Evolutionary conservation across 2,329 filamentous ascomycete genomes (phyloP), one percentile per base, ranked within the genome.

Genomic region (Phyllosticta citrichinensis): DNA sequence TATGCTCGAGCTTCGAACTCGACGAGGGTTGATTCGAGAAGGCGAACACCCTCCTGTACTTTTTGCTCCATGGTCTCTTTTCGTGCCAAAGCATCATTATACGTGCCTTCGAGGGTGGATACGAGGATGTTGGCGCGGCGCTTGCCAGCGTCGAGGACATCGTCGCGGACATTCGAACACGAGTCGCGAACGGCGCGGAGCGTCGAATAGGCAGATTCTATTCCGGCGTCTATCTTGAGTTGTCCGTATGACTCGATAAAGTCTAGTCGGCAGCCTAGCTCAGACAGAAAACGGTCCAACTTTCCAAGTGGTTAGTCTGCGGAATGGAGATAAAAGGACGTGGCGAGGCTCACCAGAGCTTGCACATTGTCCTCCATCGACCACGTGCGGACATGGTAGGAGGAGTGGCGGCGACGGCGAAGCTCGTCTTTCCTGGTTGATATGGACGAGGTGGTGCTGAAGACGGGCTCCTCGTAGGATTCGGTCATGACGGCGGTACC

Each of bases 51-150:
- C 40, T 93, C 87, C 63, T 89, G 84, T 2, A 93, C 91, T 77
- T 97, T 97, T 68, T 96, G 91, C 69, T 94, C 91, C 67, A 97
- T 76, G 0, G 91, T 92, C 70, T 90, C 92, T 65, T 92, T 91
- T 2, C 88, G 89, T 17, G 83, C 87, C 65, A 99, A 76, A 1
- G 89, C 91, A 67, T 94, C 89, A 64, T 95, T 87, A 74, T 97
- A 99, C 65, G 89, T 83, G 27, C 82, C 82, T 73, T 99, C 94
- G 14, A 99, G 79, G 0, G 91, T 96, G 68, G 97, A 93, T 35
- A 99, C 91, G 77, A 97, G 87, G 62, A 97, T 84, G 65, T 90
- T 88, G 63, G 95, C 85, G 63, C 91, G 84, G 65, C 90, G 85
- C 58, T 89, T 87, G 22, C 94, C 92, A 47, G 89, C 89, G 61